phyloP scores from a whole-genome alignment of 495 filamentous ascomycete genomes.

The Podospora pseudopauciseta region DNA sequence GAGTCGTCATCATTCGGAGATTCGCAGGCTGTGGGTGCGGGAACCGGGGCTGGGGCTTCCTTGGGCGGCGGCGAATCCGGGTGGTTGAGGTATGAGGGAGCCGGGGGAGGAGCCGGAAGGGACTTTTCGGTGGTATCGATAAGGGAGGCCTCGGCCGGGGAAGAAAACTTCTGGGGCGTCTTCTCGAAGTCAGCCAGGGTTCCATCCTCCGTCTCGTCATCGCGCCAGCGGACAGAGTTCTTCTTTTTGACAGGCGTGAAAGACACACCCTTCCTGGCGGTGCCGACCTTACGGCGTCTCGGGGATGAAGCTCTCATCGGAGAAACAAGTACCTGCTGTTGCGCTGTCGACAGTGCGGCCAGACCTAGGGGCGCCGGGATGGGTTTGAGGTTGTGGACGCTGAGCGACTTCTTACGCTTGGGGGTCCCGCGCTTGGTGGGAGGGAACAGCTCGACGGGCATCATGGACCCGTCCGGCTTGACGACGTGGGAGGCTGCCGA shows the following conservation, averaged over 20 bases:
- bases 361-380: slow-evolving; percentile 32
- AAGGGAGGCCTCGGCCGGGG: slow-evolving; percentile 44
- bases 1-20: slow-evolving; percentile 26
- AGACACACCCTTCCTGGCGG: slow-evolving; percentile 70
- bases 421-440: slow-evolving; percentile 67
- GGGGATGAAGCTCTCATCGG: slow-evolving; percentile 68
- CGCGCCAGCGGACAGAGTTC: slow-evolving; percentile 84
- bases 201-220: slow-evolving; percentile 78
- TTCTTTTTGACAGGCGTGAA: slow-evolving; percentile 84
- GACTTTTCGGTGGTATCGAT: slow-evolving; percentile 20
- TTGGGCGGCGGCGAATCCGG: slow-evolving; percentile 45
- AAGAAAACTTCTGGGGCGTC: slow-evolving; percentile 68
- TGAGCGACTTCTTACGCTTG: slow-evolving; percentile 65
- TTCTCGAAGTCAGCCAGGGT: slow-evolving; percentile 83
- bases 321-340: slow-evolving; percentile 40
- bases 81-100: slow-evolving; percentile 43
- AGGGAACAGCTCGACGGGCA: slow-evolving; percentile 61
- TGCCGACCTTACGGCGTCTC: slow-evolving; percentile 65
- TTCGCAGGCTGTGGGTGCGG: neutral
- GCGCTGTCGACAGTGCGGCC: slow-evolving; percentile 36
- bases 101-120: slow-evolving; percentile 26
- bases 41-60: slow-evolving; percentile 39
- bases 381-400: slow-evolving; percentile 28
- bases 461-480: slow-evolving; percentile 75
- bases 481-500: slow-evolving; percentile 74